Base-by-base conservation (phyloP, 1,139 yeast genomes). In the Arxiozyma slooffiae region DNA sequence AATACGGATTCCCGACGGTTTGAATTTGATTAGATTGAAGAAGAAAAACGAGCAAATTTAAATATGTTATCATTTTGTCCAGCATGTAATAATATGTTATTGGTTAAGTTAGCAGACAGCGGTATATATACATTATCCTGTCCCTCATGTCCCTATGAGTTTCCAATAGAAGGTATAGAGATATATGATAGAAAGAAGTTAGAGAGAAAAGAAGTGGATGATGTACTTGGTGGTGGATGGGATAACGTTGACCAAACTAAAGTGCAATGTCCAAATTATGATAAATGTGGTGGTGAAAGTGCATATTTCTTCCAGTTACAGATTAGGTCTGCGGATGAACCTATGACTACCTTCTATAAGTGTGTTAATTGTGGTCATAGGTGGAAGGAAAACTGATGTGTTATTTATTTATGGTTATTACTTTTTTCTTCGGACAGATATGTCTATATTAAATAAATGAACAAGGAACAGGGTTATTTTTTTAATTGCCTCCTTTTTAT, bases 201-300 rank as follows among this genome's bases (percentile, higher is more conserved):
- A 63, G 85, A 86, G 39, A 76, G 96, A 65, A 92, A 92, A 64
- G 86, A 88, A 60, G 94, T 92, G 3, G 99, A 92, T 68, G 98
- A 92, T 71, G 96, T 92, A 11, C 76, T 92, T 26, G 98, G 99
- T 53, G 97, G 96, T 26, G 95, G 97, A 3, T 92, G 98, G 98
- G 98, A 92, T 67, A 90, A 92, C 64, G 98, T 94, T 34, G 98
- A 94, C 65, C 92, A 85, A 62, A 85, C 92, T 0, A 73, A 80
- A 1, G 85, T 92, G 0, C 96, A 92, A 66, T 92, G 98, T 73
- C 96, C 97, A 3, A 75, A 79, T 44, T 64, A 67, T 50, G 95
- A 86, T 55, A 69, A 76, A 1, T 92, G 98, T 73, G 95, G 89
- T 46, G 84, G 85, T 55, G 86, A 81, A 59, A 86, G 88, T 68